Conservation (phyloP, 1,139 yeast species). For the Suhomyces bokatorum region DNA sequence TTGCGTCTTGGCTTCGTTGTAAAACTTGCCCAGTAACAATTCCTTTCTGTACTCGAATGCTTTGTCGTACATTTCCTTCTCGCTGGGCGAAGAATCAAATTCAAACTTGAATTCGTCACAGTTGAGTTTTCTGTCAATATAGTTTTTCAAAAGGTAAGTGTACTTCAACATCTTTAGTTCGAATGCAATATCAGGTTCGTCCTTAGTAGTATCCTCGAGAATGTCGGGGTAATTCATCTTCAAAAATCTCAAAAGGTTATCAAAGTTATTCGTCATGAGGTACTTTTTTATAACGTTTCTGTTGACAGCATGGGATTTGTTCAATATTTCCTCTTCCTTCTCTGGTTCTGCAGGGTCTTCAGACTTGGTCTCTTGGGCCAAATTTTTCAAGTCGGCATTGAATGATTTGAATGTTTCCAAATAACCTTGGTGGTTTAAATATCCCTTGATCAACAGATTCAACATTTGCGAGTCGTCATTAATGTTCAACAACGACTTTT, state of each 20-base stretch:
- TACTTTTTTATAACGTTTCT: slow-evolving; percentile 54
- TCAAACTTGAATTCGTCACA: slow-evolving; percentile 20
- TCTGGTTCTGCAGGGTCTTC: slow-evolving; percentile 1
- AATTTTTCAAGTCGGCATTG: slow-evolving; percentile 39
- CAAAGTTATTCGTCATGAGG: slow-evolving; percentile 50
- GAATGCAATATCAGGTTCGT: slow-evolving; percentile 42
- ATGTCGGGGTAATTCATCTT: slow-evolving; percentile 46
- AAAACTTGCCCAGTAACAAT: slow-evolving; percentile 16
- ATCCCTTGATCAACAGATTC: slow-evolving; percentile 63
- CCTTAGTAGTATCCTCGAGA: slow-evolving; percentile 23
- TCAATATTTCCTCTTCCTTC: slow-evolving; percentile 16
- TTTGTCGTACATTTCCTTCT: slow-evolving; percentile 12
- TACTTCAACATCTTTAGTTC: slow-evolving; percentile 54
- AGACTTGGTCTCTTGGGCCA: slow-evolving; percentile 24
- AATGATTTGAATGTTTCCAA: slow-evolving; percentile 67
- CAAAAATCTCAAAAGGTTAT: slow-evolving; percentile 45
- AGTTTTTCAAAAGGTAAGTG: slow-evolving; percentile 30
- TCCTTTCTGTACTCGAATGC: slow-evolving; percentile 14
- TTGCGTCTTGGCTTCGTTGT: slow-evolving; percentile 14
- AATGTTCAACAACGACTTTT: slow-evolving; percentile 25
- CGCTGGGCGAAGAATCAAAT: slow-evolving; percentile 12
- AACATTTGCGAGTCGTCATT: slow-evolving; percentile 37
- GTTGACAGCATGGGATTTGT: slow-evolving; percentile 39
- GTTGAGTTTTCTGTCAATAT: slow-evolving; percentile 23
- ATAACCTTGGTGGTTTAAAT: slow-evolving; percentile 74